Base-by-base conservation (phyloP, 176 grass and related monocot genomes). In the Bromus sterilis region DNA sequence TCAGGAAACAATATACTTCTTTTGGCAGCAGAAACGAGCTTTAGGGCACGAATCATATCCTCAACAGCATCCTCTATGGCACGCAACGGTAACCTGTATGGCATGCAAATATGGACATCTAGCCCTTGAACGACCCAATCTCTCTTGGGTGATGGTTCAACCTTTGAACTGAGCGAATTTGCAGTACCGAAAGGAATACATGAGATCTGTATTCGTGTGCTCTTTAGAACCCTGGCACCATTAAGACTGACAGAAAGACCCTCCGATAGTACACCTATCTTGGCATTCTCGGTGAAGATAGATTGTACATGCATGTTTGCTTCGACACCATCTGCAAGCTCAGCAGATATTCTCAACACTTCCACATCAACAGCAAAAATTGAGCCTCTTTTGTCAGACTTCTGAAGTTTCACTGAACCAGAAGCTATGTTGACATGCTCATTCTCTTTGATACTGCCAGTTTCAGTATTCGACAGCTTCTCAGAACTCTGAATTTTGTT, bases 261-360 rank as follows among this genome's bases (percentile, higher is more conserved):
- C 83, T 99, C 96, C 59, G 90, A 87, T 75, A 99, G 68, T 72
- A 95, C 74, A 82, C 96, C 96, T 86, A 99, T 99, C 76, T 93
- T 95, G 60, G 82, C 91, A 93, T 99, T 91, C 90, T 99, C 96
- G 20, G 96, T 93, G 77, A 99, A 99, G 37, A 99, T 99, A 82
- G 96, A 99, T 84, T 99, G 96, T 30, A 90, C 87, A 55, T 91
- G 86, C 63, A 99, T 86, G 76, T 87, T 88, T 83, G 90, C 93
- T 81, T 93, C 91, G 42, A 99, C 96, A 69, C 96, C 96, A 83
- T 95, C 96, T 32, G 96, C 96, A 48, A 99, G 82, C 77, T 88
- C 89, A 80, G 93, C 96, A 66, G 90, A 89, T 81, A 99, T 77
- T 87, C 91, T 95, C 73, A 99, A 84, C 56, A 84, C 64, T 67